Evolutionary conservation across 2,329 filamentous ascomycete species (phyloP), one percentile per base, ranked within the genome.

Genomic region (Tolypocladium nubicola): DNA sequence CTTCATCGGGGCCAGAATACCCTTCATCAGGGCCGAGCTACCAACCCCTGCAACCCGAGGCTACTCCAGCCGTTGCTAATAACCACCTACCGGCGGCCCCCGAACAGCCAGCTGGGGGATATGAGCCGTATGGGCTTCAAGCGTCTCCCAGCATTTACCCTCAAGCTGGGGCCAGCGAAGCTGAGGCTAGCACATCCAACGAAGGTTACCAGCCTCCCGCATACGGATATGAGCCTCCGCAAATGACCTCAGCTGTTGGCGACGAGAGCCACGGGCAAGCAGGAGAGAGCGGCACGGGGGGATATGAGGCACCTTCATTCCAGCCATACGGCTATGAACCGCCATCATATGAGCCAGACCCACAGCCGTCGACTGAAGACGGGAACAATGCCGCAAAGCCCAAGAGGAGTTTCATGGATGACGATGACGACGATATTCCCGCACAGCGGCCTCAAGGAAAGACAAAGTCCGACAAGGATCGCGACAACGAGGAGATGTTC

Each of bases 401-500:
- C 0, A 89, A 89, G 74, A 91, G 88, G 69, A 84, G 82, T 26
- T 85, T 90, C 65, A 89, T 94, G 81, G 87, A 93, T 66, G 87
- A 93, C 61, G 89, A 93, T 35, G 87, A 91, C 14, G 88, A 90
- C 30, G 83, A 88, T 58, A 79, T 88, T 49, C 76, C 83, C 38
- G 74, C 75, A 8, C 61, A 75, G 49, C 76, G 70, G 47, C 2
- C 74, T 76, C 61, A 80, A 77, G 59, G 84, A 35, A 87, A 88
- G 69, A 80, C 73, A 2, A 85, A 87, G 68, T 75, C 80, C 43
- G 85, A 88, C 14, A 86, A 84, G 65, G 89, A 95, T 65, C 81
- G 83, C 30, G 88, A 90, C 70, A 91, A 92, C 53, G 87, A 90
- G 58, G 92, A 95, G 65, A 85, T 90, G 69, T 90, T 97, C 77